Percentiles rank a stretch among this genome's conserved stretches.
Conservation (phyloP, 2,329 filamentous ascomycete species). For the Penicillium sp. region DNA sequence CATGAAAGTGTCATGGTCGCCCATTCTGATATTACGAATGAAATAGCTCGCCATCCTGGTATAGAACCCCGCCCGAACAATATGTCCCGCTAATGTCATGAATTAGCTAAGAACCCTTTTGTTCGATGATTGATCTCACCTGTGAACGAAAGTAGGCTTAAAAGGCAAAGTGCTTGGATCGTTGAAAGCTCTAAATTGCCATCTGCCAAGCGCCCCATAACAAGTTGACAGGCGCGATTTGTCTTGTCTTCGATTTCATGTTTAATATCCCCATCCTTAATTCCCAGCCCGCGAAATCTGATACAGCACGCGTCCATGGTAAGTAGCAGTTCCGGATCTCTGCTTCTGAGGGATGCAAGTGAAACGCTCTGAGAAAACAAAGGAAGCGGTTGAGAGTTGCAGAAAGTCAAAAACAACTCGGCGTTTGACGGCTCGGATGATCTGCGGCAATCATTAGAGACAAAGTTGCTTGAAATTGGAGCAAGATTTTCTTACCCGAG, state of each 20-base stretch:
- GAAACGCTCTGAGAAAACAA: constrained; percentile 28
- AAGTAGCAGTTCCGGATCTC: constrained; percentile 31
- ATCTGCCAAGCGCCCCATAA: constrained; percentile 30
- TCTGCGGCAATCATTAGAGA: not conserved
- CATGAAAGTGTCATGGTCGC: constrained; percentile 16
- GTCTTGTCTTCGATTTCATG: constrained; percentile 19
- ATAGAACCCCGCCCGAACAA: constrained; percentile 23
- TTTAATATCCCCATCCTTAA: constrained; percentile 10
- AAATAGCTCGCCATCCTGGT: constrained; percentile 23
- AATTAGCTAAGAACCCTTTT: not conserved
- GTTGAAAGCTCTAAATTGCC: constrained; percentile 37
- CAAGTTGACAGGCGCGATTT: constrained; percentile 21
- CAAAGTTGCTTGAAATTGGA: not conserved
- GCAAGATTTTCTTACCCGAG: not conserved
- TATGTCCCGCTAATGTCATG: constrained; percentile 15
- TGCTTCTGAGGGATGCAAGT: constrained; percentile 13
- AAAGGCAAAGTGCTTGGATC: constrained; percentile 35
- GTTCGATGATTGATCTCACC: constrained; percentile 15
- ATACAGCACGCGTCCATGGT: constrained; percentile 32
- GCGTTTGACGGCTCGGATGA: constrained; percentile 5
- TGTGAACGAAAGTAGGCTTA: constrained; percentile 35
- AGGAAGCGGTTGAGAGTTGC: constrained; percentile 37
- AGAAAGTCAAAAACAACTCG: constrained; percentile 33
- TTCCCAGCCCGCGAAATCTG: constrained; percentile 25
- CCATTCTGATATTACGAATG: constrained; percentile 13